These are phyloP conservation scores for Apiospora hydei DNA, from an alignment of 2,329 filamentous ascomycete species.

Conservation along the genomic window DNA sequence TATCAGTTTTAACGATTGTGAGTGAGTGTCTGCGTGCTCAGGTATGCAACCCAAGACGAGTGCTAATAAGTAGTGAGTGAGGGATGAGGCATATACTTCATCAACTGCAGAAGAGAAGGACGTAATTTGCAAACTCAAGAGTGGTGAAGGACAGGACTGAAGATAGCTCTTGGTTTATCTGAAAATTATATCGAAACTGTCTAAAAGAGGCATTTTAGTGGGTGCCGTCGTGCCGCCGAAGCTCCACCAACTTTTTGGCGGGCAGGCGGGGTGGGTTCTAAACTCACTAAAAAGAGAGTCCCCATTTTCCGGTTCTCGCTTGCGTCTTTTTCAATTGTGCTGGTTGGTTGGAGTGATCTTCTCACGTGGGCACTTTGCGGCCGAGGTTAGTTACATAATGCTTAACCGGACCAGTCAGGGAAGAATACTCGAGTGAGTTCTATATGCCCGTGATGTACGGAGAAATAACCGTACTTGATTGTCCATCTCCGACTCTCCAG, in stretches of 20 bases:
- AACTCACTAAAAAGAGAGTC: not conserved
- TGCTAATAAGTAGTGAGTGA: not conserved
- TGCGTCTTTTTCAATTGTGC: not conserved
- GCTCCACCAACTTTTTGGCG: conserved; percentile 16
- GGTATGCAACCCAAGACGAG: not conserved
- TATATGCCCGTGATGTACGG: not conserved
- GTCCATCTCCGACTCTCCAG: not conserved
- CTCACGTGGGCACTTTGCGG: not conserved
- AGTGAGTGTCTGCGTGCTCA: not conserved
- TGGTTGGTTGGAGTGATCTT: not conserved
- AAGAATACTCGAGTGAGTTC: not conserved
- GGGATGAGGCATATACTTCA: not conserved
- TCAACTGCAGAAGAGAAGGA: not conserved
- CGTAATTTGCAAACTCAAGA: not conserved
- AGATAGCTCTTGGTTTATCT: not conserved
- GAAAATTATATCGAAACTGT: conserved; percentile 14
- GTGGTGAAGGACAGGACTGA: not conserved
- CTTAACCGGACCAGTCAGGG: not conserved
- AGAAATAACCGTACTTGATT: not conserved
- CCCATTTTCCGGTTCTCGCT: conserved; percentile 1
- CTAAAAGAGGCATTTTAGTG: conserved; percentile 1
- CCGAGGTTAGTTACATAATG: not conserved
- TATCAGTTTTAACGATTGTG: not conserved
- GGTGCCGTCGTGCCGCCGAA: not conserved
- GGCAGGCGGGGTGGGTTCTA: not conserved